These are phyloP conservation scores for Suhomyces bokatorum DNA, from an alignment of 1,139 yeast genomes.

Conservation along the genomic window DNA sequence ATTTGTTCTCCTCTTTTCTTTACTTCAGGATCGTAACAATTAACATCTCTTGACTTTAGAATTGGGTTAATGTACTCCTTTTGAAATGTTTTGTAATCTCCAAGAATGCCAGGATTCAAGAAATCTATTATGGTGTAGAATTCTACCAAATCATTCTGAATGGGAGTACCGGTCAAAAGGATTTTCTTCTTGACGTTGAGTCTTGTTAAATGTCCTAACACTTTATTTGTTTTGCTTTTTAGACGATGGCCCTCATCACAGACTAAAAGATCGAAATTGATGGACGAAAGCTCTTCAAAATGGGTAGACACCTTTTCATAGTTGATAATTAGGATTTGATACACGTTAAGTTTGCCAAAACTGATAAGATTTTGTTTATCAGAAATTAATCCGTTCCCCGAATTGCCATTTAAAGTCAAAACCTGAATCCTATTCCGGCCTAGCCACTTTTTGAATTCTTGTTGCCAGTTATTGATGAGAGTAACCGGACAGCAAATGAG, in stretches of 20 bases:
- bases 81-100: conserved; percentile 64
- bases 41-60: conserved; percentile 67
- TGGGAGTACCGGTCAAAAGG: conserved; percentile 88
- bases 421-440: conserved; percentile 64
- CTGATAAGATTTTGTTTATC: conserved; percentile 60
- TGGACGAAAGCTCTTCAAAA: conserved; percentile 51
- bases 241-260: conserved; percentile 96
- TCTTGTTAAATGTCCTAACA: conserved; percentile 59
- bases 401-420: conserved; percentile 49
- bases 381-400: conserved; percentile 30
- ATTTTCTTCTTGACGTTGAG: conserved; percentile 60
- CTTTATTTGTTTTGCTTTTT: conserved; percentile 69
- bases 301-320: conserved; percentile 75
- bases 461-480: conserved; percentile 81
- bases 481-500: conserved; percentile 93
- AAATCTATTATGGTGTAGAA: conserved; percentile 81
- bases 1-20: conserved; percentile 59
- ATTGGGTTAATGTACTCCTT: conserved; percentile 71
- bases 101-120: conserved; percentile 80
- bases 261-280: conserved; percentile 67
- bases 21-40: conserved; percentile 54
- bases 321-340: conserved; percentile 82
- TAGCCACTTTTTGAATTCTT: conserved; percentile 89
- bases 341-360: conserved; percentile 70
- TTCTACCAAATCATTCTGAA: conserved; percentile 86